These are phyloP conservation scores for Cordyceps farinosa DNA, from an alignment of 2,329 filamentous ascomycete species.

Conservation along the genomic window DNA sequence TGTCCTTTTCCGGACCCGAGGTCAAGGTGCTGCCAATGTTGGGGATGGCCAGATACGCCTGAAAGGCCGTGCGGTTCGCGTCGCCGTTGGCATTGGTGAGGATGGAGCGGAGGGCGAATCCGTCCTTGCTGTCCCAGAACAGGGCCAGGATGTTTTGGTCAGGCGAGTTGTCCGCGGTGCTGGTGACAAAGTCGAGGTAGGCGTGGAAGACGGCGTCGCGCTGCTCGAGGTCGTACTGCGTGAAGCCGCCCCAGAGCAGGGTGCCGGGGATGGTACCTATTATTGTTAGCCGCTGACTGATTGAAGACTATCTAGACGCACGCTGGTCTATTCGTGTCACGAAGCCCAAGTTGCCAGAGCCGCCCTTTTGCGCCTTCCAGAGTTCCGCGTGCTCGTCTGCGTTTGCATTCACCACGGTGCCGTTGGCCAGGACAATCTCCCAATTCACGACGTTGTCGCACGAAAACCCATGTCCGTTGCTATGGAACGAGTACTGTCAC, in stretches of 20 bases:
- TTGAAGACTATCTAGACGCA: background rate
- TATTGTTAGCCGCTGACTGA: background rate
- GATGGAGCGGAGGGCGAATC: conserved; percentile 22
- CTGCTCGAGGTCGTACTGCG: conserved; percentile 24
- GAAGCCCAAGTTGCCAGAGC: conserved; percentile 45
- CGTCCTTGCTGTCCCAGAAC: conserved; percentile 22
- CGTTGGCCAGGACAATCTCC: conserved; percentile 42
- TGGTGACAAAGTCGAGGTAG: conserved; percentile 29
- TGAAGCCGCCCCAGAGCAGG: conserved; percentile 30
- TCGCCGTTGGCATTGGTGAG: conserved; percentile 29
- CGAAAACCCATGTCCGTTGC: conserved; percentile 34
- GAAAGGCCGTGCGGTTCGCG: conserved; percentile 25
- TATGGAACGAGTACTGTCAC: conserved; percentile 30
- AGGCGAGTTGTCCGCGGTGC: conserved; percentile 25
- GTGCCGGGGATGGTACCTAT: conserved; percentile 23
- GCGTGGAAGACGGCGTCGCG: conserved; percentile 26
- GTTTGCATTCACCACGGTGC: conserved; percentile 40
- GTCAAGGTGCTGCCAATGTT: conserved; percentile 24
- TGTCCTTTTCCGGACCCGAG: conserved; percentile 25
- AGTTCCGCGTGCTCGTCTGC: conserved; percentile 36
- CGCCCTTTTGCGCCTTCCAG: conserved; percentile 44
- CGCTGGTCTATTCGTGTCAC: conserved; percentile 29
- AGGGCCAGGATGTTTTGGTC: conserved; percentile 30
- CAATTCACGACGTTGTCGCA: conserved; percentile 40
- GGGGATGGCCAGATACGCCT: conserved; percentile 22